Evolutionary conservation across 345 rosid species (phyloP), one percentile per base, ranked within the genome.

Genomic region (Salix viminalis): DNA sequence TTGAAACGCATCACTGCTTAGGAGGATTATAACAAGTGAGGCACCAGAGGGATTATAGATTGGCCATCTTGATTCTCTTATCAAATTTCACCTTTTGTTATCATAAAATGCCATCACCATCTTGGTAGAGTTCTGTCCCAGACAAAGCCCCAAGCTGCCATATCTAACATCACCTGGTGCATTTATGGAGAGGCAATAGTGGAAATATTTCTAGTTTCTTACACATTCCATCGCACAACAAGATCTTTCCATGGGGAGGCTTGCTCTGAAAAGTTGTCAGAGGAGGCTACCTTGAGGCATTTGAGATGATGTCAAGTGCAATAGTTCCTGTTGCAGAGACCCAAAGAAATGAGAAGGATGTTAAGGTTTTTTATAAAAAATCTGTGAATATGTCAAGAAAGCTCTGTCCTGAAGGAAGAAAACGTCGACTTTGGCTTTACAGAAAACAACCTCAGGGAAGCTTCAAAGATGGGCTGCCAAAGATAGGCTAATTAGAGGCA

Each of bases 381-480:
- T 87, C 14, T 88, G 90, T 56, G 84, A 86, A 54, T 54, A 79
- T 76, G 77, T 86, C 23, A 89, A 71, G 65, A 72, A 76, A 39
- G 73, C 34, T 28, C 34, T 28, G 85, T 86, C 56, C 24, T 48
- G 82, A 56, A 81, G 19, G 82, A 75, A 62, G 89, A 87, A 73
- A 58, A 67, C 21, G 80, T 85, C 2, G 86, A 82, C 21, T 21
- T 89, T 24, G 90, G 89, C 48, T 12, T 74, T 70, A 87, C 90
- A 89, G 0, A 91, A 85, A 82, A 89, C 92, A 18, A 89, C 89
- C 24, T 91, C 92, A 0, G 91, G 94, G 5, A 91, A 88, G 84
- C 58, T 88, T 54, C 86, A 83, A 56, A 88, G 95, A 74, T 89
- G 91, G 91, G 81, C 79, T 15, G 86, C 89, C 11, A 86, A 84